Evolutionary conservation across 352 stramenopile genomes (phyloP).

Genomic region (Pythium scleroteichum): DNA sequence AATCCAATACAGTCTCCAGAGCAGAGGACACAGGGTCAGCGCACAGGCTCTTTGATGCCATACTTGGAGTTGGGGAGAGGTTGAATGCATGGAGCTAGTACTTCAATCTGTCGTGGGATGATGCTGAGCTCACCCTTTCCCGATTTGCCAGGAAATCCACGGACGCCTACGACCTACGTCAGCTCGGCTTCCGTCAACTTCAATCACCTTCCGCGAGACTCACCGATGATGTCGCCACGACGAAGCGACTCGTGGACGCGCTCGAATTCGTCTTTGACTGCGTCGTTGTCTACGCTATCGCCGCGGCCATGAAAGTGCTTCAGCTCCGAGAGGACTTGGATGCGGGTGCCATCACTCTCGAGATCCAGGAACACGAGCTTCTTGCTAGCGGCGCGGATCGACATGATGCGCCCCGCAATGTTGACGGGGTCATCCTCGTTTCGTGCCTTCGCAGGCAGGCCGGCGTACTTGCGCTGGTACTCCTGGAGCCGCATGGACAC

Average conservation of each 20-base stretch:
- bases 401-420: constrained; percentile 68
- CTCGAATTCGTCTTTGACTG: constrained; percentile 52
- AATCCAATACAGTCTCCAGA: no score
- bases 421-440: constrained; percentile 50
- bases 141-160: constrained; percentile 79
- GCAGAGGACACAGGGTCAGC: constrained; percentile 3
- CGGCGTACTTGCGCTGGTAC: constrained; percentile 58
- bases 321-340: constrained; percentile 78
- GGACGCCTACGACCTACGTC: constrained; percentile 35
- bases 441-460: constrained; percentile 57
- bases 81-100: constrained; percentile 96
- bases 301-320: constrained; percentile 63
- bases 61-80: constrained; percentile 92
- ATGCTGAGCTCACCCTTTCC: constrained; percentile 85
- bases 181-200: not conserved
- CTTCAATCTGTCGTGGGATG: constrained; percentile 79
- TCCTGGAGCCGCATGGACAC: constrained; percentile 65
- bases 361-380: constrained; percentile 84
- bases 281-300: constrained; percentile 32
- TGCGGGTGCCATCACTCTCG: constrained; percentile 55
- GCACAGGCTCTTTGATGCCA: constrained; percentile 89
- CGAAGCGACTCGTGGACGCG: constrained; percentile 69
- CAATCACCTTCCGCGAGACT: constrained; percentile 3
- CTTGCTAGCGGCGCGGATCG: constrained; percentile 79
- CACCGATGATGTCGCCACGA: constrained; percentile 78